These are phyloP conservation scores for Nidularia sp. DNA, from an alignment of 768 basidiomycete genomes.

Conservation along the genomic window DNA sequence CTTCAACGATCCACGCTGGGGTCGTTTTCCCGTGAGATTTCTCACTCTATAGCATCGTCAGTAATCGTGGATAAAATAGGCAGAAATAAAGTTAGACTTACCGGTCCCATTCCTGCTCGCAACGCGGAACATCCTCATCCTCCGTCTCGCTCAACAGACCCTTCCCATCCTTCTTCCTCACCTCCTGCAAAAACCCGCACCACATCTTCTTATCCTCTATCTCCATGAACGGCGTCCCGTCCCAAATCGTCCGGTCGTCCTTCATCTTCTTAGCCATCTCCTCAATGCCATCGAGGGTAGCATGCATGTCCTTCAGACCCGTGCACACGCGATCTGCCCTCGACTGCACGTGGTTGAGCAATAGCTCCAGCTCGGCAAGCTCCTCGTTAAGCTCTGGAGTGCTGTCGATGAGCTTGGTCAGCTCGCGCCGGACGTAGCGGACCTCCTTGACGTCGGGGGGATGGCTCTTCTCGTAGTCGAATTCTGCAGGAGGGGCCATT, in stretches of 20 bases:
- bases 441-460: constrained; percentile 1
- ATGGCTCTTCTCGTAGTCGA: background rate
- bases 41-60: too few species aligned
- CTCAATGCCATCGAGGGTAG: background rate
- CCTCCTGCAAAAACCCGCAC: constrained; percentile 4
- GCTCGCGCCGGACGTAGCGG: constrained; percentile 3
- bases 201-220: constrained; percentile 7
- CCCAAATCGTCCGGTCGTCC: constrained; percentile 17
- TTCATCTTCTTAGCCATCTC: constrained; percentile 16
- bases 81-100: too few species aligned
- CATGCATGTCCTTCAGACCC: background rate
- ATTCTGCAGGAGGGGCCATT: background rate
- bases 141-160: too few species aligned
- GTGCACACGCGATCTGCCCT: background rate
- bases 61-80: too few species aligned
- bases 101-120: too few species aligned
- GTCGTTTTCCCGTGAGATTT: too few species aligned
- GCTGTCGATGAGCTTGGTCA: constrained; percentile 2
- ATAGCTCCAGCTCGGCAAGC: background rate
- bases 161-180: constrained; percentile 5
- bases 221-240: constrained; percentile 20
- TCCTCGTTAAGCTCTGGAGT: constrained; percentile 6
- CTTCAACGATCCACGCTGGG: too few species aligned
- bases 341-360: background rate
- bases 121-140: too few species aligned